phyloP scores from a whole-genome alignment of 179 eudicot genomes.

The Sideroxylon spinosum region DNA sequence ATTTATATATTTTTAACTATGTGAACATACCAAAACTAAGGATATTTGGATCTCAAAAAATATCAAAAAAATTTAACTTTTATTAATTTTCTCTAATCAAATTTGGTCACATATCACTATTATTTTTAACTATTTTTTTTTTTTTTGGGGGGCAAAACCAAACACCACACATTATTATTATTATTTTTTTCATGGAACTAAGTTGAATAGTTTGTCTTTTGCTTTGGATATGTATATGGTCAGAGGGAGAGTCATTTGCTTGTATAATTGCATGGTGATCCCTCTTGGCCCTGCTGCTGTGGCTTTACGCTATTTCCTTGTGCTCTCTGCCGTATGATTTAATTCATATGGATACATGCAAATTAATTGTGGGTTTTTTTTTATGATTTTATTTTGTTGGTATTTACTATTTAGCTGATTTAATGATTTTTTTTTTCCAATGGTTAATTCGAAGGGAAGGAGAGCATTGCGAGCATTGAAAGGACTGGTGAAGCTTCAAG shows the following conservation, averaged over 20 bases:
- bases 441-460: slow-evolving; percentile 45
- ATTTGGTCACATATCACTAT: too few relatives aligned
- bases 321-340: background rate
- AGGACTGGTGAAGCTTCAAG: slow-evolving; percentile 78
- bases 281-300: background rate
- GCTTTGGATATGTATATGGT: too few relatives aligned
- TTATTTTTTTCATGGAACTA: too few relatives aligned
- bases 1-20: too few relatives aligned
- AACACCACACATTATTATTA: too few relatives aligned
- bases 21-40: too few relatives aligned
- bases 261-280: background rate
- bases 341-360: background rate
- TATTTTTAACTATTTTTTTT: too few relatives aligned
- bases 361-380: background rate
- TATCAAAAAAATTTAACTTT: too few relatives aligned
- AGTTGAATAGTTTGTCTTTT: background rate
- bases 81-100: too few relatives aligned
- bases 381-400: background rate
- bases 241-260: too few relatives aligned
- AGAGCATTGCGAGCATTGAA: slow-evolving; percentile 76
- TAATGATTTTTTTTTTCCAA: background rate
- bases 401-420: background rate
- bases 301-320: background rate
- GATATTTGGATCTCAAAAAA: too few relatives aligned
- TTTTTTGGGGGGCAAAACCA: too few relatives aligned